Conservation (phyloP, 2,329 filamentous ascomycete species). For the Whalleya microplaca region DNA sequence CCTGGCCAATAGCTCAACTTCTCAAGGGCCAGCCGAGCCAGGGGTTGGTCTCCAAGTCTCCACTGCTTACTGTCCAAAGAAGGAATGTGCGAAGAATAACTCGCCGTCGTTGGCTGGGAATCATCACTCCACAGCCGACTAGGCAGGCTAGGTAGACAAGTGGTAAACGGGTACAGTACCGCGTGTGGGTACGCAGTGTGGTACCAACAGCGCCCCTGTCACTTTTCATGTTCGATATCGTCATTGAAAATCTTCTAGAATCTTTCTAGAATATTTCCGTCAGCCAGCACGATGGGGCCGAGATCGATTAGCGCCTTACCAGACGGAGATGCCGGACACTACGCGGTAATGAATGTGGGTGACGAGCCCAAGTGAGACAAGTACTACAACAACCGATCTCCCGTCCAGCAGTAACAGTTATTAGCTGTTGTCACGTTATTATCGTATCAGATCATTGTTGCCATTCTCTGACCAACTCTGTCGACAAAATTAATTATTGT, state of each 20-base stretch:
- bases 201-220: neutral
- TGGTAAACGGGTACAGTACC: neutral
- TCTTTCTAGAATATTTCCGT: conserved; percentile 32
- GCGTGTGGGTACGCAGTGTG: neutral
- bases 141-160: neutral
- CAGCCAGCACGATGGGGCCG: conserved; percentile 13
- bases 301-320: conserved; percentile 15
- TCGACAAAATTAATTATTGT: conserved; percentile 5
- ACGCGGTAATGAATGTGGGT: neutral
- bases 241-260: conserved; percentile 28
- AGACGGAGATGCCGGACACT: conserved; percentile 30
- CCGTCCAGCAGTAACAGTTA: neutral
- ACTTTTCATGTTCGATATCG: neutral
- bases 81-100: conserved; percentile 20
- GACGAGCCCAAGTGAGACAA: neutral
- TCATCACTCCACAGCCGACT: neutral
- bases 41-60: conserved; percentile 16
- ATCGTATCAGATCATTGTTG: neutral
- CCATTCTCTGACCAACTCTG: neutral
- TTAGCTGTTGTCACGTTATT: neutral
- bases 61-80: conserved; percentile 24
- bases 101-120: neutral
- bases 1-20: conserved; percentile 15
- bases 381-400: neutral
- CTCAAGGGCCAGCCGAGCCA: neutral